A percentile compares a stretch with the other conserved stretches of the same genome.
Evolutionary conservation across 148 eudicot species (phyloP).

Genomic region (Nyssa sinensis): DNA sequence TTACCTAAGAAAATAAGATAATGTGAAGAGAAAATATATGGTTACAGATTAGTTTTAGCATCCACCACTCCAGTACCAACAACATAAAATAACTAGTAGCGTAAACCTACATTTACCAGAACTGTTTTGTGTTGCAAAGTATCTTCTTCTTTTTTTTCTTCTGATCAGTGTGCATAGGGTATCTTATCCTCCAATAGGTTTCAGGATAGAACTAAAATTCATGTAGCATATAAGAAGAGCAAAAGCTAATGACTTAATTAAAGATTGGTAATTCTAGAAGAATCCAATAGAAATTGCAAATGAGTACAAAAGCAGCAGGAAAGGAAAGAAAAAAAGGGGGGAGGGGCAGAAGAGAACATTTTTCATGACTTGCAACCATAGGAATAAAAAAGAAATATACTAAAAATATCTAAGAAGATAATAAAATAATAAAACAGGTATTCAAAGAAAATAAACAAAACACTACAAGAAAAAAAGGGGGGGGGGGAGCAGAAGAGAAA

Average conservation of each 20-base stretch:
- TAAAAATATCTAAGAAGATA: no score
- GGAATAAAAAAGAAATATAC: not conserved
- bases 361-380: not conserved
- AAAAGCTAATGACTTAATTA: not conserved
- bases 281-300: not conserved
- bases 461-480: no score
- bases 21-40: not conserved
- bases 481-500: no score
- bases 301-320: not conserved
- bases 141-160: no score
- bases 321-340: no score
- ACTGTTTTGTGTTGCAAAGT: no score
- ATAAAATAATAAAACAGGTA: not conserved
- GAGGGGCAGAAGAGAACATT: no score
- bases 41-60: not conserved
- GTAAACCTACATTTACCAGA: not conserved
- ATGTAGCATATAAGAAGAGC: no score
- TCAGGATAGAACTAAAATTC: no score
- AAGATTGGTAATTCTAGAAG: not conserved
- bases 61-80: not conserved
- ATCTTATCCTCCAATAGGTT: no score
- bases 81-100: not conserved
- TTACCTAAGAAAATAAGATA: no score
- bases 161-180: no score
- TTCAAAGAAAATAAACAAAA: constrained; percentile 8